A percentile compares a stretch with the other conserved stretches of the same genome.
phyloP scores from a whole-genome alignment of 1,284 basidiomycete genomes.

The Trichosporon faecale region DNA sequence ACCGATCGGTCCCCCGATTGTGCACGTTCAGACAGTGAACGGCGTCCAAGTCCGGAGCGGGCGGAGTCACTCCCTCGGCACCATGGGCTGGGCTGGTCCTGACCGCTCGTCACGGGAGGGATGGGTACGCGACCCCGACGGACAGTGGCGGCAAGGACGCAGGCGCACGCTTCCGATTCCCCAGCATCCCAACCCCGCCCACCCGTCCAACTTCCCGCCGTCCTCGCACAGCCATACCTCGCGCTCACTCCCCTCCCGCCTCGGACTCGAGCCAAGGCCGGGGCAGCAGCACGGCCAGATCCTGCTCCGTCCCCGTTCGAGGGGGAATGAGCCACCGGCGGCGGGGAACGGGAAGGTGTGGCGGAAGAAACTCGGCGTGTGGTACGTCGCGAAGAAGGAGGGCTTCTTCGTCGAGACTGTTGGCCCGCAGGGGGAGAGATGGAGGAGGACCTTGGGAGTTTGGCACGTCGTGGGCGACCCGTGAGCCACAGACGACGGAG shows the following conservation, averaged over 20 bases:
- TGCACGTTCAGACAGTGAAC: too few species aligned
- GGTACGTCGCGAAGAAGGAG: neutral
- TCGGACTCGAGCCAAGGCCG: neutral
- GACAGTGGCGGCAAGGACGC: neutral
- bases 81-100: neutral
- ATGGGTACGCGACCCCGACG: neutral
- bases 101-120: neutral
- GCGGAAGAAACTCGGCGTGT: neutral
- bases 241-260: neutral
- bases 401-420: neutral
- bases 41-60: neutral
- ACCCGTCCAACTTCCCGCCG: neutral
- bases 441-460: neutral
- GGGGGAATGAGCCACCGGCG: neutral
- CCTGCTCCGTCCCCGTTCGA: neutral
- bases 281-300: neutral
- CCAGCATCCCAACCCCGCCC: neutral
- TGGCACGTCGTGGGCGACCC: neutral
- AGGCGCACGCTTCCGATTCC: neutral
- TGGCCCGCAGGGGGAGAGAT: neutral
- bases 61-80: neutral
- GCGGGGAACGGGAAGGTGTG: neutral
- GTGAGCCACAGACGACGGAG: neutral
- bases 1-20: neutral
- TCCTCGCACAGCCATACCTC: neutral